Conservation (phyloP, 2,329 filamentous ascomycete species). For the Monosporascus sp. region DNA sequence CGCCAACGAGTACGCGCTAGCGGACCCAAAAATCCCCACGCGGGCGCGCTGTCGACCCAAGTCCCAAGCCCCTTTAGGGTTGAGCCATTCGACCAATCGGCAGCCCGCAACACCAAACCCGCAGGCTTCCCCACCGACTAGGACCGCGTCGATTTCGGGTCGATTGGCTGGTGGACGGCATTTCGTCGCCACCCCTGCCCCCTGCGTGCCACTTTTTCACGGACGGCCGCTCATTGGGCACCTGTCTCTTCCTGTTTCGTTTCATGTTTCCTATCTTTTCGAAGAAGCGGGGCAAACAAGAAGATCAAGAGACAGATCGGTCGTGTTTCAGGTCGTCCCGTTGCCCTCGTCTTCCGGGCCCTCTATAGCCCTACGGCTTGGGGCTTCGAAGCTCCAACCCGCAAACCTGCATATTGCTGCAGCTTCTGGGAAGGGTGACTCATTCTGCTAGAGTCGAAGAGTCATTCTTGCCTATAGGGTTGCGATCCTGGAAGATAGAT, state of each 20-base stretch:
- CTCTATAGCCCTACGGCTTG: background rate
- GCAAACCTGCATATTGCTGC: background rate
- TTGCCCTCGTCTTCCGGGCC: background rate
- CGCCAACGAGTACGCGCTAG: background rate
- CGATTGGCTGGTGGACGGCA: conserved; percentile 6
- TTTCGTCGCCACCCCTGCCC: background rate
- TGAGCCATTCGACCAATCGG: conserved; percentile 5
- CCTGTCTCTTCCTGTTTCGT: background rate
- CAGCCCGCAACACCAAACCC: background rate
- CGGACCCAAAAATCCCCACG: background rate
- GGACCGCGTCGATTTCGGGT: conserved; percentile 8
- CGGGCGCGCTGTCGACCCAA: background rate
- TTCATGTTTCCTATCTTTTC: background rate
- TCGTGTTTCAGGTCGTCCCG: background rate
- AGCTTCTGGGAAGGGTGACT: background rate
- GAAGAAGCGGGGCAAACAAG: background rate
- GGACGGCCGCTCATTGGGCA: background rate
- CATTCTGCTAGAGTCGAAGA: background rate
- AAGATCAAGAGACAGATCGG: background rate
- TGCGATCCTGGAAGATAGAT: background rate
- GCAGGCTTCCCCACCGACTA: conserved; percentile 1
- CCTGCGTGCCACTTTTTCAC: background rate
- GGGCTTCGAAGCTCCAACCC: background rate
- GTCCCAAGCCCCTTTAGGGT: background rate
- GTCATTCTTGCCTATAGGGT: background rate